Base-by-base conservation (phyloP, 345 rosid species). In the Brassica cretica region DNA sequence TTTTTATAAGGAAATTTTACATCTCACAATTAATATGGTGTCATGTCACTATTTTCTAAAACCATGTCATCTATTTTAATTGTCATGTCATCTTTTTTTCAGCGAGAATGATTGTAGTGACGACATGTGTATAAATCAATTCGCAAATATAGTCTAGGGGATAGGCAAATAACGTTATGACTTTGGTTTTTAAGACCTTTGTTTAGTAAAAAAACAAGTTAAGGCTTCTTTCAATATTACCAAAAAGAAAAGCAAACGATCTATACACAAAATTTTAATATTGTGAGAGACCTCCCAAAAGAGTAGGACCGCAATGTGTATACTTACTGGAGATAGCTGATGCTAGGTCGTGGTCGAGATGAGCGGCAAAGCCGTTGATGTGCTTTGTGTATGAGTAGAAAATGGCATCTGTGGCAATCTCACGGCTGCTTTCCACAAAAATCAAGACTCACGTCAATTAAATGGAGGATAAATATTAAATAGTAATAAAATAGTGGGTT, bases 351-450 rank as follows among this genome's bases (percentile, higher is more conserved):
- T 89, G 91, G 1, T 87, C 87, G 2, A 94, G 81, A n/a, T 71
- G 72, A 1, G 98, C 96, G 41, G 97, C 87, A 9, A 94, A 94
- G 16, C 97, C 98, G 16, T 94, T 92, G 83, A 94, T 89, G 80
- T 94, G 85, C 55, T 84, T 86, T 12, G 85, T 82, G 85, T 92
- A 94, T 3, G 97, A 94, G 78, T 88, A 89, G 66, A 88, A 87
- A 30, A 94, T 88, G 21, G 88, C 84, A 4, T 87, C 83, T 71
- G 58, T 66, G 3, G 98, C 92, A 2, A 25, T 58, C 12, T 84
- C 89, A 16, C 72, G 76, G 55, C 93, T 93, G 86, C 64, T 60
- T 14, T 51, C 41, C 5, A 72, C 39, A 64, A 0, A 35, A 70
- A 9, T 15, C 0, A 24, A 71, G 5, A 66, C 32, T 19, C 49